Conservation (phyloP, 208 protist species). For the Lotmaria passim region DNA sequence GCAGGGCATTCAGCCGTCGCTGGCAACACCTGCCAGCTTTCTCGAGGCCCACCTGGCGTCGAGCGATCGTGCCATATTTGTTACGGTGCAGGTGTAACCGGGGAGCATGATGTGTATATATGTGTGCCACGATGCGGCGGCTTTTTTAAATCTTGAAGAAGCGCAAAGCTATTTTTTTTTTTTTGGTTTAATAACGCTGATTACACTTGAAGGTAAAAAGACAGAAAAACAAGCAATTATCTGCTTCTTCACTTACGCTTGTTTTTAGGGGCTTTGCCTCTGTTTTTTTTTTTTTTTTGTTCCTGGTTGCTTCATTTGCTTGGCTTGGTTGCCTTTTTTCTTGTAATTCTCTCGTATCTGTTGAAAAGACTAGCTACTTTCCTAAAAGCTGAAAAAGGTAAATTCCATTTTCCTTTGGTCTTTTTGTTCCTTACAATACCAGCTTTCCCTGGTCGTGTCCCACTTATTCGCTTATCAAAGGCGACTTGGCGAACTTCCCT, state of each 20-base stretch:
- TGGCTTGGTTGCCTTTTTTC: constrained; percentile 1
- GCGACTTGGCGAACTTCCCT: too few species aligned
- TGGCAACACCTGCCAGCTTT: constrained; percentile 59
- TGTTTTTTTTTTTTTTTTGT: constrained; percentile 5
- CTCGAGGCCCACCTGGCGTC: constrained; percentile 62
- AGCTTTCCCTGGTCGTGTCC: too few species aligned
- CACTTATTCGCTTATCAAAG: too few species aligned
- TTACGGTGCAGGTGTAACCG: constrained; percentile 40
- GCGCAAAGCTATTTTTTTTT: too few species aligned
- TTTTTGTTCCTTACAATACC: background rate
- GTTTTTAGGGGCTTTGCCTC: background rate
- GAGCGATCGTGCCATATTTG: constrained; percentile 64
- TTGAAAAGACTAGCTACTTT: background rate
- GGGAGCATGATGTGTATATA: background rate
- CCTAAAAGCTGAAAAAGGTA: too few species aligned
- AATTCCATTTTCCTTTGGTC: constrained; percentile 5
- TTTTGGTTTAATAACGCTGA: too few species aligned
- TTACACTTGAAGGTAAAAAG: too few species aligned
- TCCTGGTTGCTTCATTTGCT: constrained; percentile 9
- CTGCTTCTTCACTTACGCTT: background rate
- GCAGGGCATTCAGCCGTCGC: constrained; percentile 59
- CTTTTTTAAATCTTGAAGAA: too few species aligned
- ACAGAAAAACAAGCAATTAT: too few species aligned
- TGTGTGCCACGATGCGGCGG: background rate
- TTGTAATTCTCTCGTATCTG: constrained; percentile 8